Evolutionary conservation across 345 rosid species (phyloP), one percentile per base, ranked within the genome.

Genomic region (Mangifera indica): DNA sequence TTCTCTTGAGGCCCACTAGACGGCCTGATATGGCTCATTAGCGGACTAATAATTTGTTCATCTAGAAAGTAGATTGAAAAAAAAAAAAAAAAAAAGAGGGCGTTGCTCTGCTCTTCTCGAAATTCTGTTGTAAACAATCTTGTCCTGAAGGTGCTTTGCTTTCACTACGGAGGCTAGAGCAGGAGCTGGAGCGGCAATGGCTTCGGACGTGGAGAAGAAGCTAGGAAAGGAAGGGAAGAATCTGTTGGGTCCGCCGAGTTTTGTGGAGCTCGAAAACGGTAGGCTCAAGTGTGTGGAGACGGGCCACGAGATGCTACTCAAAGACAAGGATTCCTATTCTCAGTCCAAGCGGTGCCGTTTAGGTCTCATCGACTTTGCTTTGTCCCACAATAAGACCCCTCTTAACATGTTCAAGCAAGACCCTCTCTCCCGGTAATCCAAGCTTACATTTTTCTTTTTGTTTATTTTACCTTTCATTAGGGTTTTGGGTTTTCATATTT

Each of bases 221-320:
- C 49, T 9, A 51, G 74, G 54, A 69, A 86, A 76, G 72, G 92
- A 82, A 86, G 93, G 90, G 54, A 76, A 11, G 67, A 68, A 87
- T 69, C 74, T 92, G 76, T 74, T 92, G 68, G 97, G 91, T 1
- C 67, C 83, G 12, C 97, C 93, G 18, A 89, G 76, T 44, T 90
- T 87, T 80, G 63, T 75, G 3, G 81, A 81, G 81, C 78, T 92
- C 45, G 81, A 83, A 51, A 92, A 89, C 71, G 96, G 97, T 46
- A 87, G 93, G 68, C 76, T 92, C 72, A 85, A 85, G 81, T 94
- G 98, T 82, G 83, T 83, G 0, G 93, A 92, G 92, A 94, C 97
- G 0, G 97, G 96, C 26, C 97, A 92, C 81, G 93, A 92, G 76
- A 53, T 88, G 86, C 65, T 92, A 3, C 67, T 75, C 48, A 88